Evolutionary conservation across 192 early-diverging fungal genomes (phyloP).

Genomic region (Podila verticillata): DNA sequence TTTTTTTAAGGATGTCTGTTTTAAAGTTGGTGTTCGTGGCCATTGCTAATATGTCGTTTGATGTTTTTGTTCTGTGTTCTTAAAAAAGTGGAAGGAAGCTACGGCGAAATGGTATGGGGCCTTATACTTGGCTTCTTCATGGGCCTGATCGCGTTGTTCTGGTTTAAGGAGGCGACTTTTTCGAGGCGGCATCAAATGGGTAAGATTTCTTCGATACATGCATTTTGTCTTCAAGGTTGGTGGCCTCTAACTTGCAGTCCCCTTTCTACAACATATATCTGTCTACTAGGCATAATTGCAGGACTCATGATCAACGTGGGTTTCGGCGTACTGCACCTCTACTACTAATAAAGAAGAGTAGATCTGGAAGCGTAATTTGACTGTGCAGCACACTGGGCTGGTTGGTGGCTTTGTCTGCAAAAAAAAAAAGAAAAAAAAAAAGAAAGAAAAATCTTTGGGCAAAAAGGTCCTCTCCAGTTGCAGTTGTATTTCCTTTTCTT

Average conservation of each 20-base stretch:
- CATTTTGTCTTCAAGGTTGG: background rate
- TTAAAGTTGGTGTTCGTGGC: background rate
- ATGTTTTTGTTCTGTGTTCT: background rate
- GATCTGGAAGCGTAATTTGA: background rate
- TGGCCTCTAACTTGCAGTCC: background rate
- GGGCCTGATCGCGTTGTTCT: constrained; percentile 61
- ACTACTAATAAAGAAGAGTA: constrained; percentile 37
- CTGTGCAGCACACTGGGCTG: background rate
- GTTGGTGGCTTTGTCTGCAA: constrained; percentile 3
- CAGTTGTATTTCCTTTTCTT: background rate
- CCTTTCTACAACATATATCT: background rate
- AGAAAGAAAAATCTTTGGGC: background rate
- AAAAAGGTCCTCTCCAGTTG: too few species aligned
- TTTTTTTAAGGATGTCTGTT: background rate
- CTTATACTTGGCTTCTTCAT: constrained; percentile 66
- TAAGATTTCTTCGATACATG: constrained; percentile 12
- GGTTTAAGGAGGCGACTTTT: constrained; percentile 65
- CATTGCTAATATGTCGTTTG: constrained; percentile 2
- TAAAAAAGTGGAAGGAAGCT: constrained; percentile 60
- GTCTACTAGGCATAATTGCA: constrained; percentile 54
- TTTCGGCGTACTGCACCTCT: constrained; percentile 60
- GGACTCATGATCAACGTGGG: constrained; percentile 64
- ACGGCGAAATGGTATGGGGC: constrained; percentile 65
- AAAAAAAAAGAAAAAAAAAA: background rate
- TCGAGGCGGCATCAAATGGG: constrained; percentile 62